Base-by-base conservation (phyloP, 139 green algal genomes). In the Nannochloris sp. region DNA sequence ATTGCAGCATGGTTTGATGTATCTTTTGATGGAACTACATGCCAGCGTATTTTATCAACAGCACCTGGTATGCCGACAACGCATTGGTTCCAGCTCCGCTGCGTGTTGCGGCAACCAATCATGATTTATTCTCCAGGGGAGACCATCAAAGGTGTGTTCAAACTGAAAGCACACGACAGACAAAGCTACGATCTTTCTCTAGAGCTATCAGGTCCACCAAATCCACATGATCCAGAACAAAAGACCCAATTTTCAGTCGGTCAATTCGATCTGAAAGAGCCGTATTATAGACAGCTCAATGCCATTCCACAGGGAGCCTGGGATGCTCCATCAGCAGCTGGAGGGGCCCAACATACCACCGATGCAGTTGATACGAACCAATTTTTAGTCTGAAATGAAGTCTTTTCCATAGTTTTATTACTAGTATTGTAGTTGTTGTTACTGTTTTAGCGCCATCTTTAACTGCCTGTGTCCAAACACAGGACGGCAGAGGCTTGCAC, bases 1-100 rank as follows among this genome's bases (percentile, higher is more conserved):
- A 33, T 97, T 8, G 91, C 89, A 2, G 87, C 74, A 63, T 97
- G 91, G 91, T 97, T 97, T 78, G 91, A 97, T 70, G 88, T 97
- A 31, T 75, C 91, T 29, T 97, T 97, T 75, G 72, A 85, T 28
- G 89, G 86, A 29, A 71, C 46, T 16, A 56, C 74, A 14, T 56
- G 59, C 36, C 82, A 80, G 48, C 62, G 84, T 11, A 95, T 84
- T 84, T 83, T 97, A 26, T 88, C 82, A 56, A 97, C 91, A 1
- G 91, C 91, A 4, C 91, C 91, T 2, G 92, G 91, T 4, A 71
- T 86, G 60, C 85, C 92, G 37, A 87, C 86, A 20, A 97, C 91
- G 3, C 91, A 97, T 84, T 97, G 91, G 90, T 90, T 90, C 63
- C 85, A 90, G 80, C 72, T 96, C 75, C 78, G 89, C 29, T 95